Conservation (phyloP, 192 early-diverging fungal species). For the Podila clonocystis region DNA sequence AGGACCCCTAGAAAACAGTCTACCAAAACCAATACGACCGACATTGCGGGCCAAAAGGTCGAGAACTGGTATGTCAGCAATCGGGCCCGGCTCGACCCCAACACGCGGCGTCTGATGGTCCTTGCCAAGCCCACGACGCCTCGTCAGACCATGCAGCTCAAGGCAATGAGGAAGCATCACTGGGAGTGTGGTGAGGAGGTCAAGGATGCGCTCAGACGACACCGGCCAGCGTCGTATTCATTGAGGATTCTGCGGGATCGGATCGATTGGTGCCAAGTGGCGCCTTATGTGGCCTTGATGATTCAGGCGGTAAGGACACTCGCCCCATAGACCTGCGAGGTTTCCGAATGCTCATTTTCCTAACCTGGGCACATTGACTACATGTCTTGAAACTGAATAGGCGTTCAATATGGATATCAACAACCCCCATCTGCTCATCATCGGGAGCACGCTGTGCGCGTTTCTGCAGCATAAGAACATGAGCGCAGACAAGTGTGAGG, state of each 20-base stretch:
- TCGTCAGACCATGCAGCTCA: slow-evolving; percentile 31
- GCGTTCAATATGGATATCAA: slow-evolving; percentile 38
- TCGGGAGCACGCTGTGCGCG: slow-evolving; percentile 22
- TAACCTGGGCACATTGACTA: neutral
- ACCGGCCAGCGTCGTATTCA: slow-evolving; percentile 18
- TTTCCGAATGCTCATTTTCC: too few species aligned
- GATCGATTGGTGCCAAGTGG: slow-evolving; percentile 32
- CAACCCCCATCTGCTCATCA: slow-evolving; percentile 10
- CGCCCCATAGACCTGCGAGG: neutral
- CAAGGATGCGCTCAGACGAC: slow-evolving; percentile 6
- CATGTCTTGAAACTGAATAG: slow-evolving; percentile 9
- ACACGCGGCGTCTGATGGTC: slow-evolving; percentile 22
- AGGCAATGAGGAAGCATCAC: slow-evolving; percentile 42
- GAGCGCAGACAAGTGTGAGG: slow-evolving; percentile 17
- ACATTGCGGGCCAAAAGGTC: slow-evolving; percentile 15
- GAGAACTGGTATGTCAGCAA: slow-evolving; percentile 49
- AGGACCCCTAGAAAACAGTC: neutral
- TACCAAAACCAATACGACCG: neutral
- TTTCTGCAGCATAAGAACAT: slow-evolving; percentile 22
- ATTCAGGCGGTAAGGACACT: slow-evolving; percentile 32
- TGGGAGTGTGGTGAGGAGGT: slow-evolving; percentile 30
- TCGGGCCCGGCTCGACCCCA: slow-evolving; percentile 17
- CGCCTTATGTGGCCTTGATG: slow-evolving; percentile 36
- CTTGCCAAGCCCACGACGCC: slow-evolving; percentile 21
- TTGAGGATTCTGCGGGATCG: slow-evolving; percentile 24